A percentile compares a stretch with the other conserved stretches of the same genome.
Conservation (phyloP, 2,329 filamentous ascomycete species). For the Colletotrichum magnum region DNA sequence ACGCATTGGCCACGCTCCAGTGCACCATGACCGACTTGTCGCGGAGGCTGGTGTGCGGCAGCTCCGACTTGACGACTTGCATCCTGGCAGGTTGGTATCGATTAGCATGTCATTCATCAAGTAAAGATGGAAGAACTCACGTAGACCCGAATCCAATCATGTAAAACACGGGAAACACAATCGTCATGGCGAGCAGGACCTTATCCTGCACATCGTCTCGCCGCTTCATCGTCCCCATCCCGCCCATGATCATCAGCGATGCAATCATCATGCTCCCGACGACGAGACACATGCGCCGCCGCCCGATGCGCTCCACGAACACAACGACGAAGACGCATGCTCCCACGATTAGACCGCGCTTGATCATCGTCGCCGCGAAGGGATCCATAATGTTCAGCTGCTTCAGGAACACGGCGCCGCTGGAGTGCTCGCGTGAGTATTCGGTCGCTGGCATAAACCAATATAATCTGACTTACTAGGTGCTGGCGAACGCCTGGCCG, state of each 20-base stretch:
- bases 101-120: conserved; percentile 4
- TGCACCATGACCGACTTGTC: conserved; percentile 48
- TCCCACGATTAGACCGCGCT: conserved; percentile 40
- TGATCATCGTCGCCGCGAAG: conserved; percentile 44
- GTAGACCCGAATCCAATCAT: no score
- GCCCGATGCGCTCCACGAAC: conserved; percentile 43
- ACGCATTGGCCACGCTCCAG: not conserved
- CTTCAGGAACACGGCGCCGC: conserved; percentile 48
- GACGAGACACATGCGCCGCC: not conserved
- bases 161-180: no score
- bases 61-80: conserved; percentile 13
- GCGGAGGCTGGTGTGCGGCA: conserved; percentile 27
- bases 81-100: conserved; percentile 10
- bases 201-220: no score
- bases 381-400: conserved; percentile 47
- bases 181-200: no score
- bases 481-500: conserved; percentile 47
- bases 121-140: not conserved
- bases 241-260: no score
- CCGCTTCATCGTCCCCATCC: no score
- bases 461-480: conserved; percentile 40
- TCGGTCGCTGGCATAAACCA: no score
- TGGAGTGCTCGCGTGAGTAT: no score
- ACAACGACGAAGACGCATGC: conserved; percentile 38
- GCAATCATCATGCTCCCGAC: not conserved